These are phyloP conservation scores for Debaryomyces robertsiae DNA, from an alignment of 1,139 yeast genomes.

Conservation along the genomic window DNA sequence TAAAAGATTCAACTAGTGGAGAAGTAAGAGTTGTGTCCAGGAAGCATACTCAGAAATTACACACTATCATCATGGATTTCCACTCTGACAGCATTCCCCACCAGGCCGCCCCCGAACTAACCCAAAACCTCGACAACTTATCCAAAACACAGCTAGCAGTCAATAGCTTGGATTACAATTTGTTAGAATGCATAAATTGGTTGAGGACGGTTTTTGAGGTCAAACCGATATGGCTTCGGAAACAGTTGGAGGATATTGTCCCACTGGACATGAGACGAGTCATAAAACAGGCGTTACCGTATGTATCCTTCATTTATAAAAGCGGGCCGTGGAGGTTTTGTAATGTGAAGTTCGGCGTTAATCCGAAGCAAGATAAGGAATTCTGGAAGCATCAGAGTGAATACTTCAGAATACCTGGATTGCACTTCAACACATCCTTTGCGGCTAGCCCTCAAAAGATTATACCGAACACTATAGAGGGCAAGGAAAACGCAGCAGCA, in stretches of 20 bases:
- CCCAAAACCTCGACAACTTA: conserved; percentile 34
- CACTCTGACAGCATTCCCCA: conserved; percentile 31
- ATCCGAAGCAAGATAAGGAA: conserved; percentile 61
- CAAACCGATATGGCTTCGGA: conserved; percentile 86
- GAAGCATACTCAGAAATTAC: conserved; percentile 42
- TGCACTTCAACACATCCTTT: conserved; percentile 21
- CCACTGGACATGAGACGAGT: conserved; percentile 54
- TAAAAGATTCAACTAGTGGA: conserved; percentile 67
- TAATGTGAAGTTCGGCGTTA: conserved; percentile 76
- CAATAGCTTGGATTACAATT: conserved; percentile 31
- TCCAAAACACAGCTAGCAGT: conserved; percentile 20
- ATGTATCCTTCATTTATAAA: conserved; percentile 75
- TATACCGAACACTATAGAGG: conserved; percentile 22
- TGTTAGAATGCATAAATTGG: conserved; percentile 54
- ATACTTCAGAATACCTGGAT: conserved; percentile 63
- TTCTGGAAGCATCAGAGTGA: conserved; percentile 81
- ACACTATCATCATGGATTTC: conserved; percentile 48
- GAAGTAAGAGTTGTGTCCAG: conserved; percentile 45
- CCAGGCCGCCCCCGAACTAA: conserved; percentile 40
- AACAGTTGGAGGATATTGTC: conserved; percentile 65
- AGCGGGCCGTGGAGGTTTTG: conserved; percentile 97
- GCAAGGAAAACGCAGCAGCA: conserved; percentile 20
- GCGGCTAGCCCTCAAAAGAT: conserved; percentile 15
- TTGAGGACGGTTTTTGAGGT: conserved; percentile 57
- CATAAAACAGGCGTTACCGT: conserved; percentile 77